These are phyloP conservation scores for Trichosanthes cucumerina DNA, from an alignment of 306 rosid genomes.

Conservation along the genomic window DNA sequence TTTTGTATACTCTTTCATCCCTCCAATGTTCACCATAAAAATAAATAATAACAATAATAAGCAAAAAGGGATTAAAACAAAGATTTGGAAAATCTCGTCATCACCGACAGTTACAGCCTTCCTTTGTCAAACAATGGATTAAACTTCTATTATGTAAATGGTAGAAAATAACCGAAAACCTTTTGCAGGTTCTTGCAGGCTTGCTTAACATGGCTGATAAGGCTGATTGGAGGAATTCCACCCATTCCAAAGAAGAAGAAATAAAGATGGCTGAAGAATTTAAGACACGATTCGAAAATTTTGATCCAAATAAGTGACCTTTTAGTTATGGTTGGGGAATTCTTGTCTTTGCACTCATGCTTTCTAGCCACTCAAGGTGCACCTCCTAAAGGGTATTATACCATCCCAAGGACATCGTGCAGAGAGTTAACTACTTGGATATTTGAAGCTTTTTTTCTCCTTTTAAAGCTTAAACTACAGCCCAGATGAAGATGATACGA, in stretches of 20 bases:
- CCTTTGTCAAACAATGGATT: background rate
- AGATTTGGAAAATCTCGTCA: background rate
- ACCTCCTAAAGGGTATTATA: background rate
- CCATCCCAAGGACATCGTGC: background rate
- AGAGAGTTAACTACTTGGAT: constrained; percentile 2
- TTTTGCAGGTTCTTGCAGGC: constrained; percentile 77
- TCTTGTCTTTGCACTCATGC: background rate
- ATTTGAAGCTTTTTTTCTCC: background rate
- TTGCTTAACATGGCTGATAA: constrained; percentile 80
- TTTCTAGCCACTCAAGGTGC: background rate
- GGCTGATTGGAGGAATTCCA: constrained; percentile 81
- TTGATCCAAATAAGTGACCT: constrained; percentile 60
- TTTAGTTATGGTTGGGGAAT: background rate
- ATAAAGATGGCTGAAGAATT: constrained; percentile 53
- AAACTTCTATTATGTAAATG: background rate
- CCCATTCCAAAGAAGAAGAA: constrained; percentile 71
- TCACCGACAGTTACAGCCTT: background rate
- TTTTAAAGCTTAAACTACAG: background rate
- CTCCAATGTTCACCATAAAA: background rate
- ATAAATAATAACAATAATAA: background rate
- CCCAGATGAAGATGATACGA: background rate
- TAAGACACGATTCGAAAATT: constrained; percentile 61
- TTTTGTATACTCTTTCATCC: no score
- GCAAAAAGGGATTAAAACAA: background rate
- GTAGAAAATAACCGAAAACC: background rate